These are phyloP conservation scores for Tetrahymena malaccensis DNA, from an alignment of 73 alveolate species.

Conservation along the genomic window DNA sequence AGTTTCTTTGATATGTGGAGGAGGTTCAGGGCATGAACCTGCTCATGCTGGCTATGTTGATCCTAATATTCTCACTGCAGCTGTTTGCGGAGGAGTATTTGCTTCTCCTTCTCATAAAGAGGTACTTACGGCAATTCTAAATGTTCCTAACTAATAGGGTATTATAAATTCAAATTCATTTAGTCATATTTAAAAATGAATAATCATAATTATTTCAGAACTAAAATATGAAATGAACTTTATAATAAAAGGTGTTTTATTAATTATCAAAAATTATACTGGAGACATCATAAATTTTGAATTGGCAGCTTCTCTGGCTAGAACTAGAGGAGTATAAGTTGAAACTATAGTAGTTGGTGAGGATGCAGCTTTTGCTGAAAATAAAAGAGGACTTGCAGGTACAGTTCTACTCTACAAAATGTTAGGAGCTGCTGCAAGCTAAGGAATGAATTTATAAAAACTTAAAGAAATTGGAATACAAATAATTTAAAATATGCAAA, in stretches of 20 bases:
- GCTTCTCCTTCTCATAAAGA: constrained; percentile 54
- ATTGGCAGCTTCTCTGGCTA: constrained; percentile 39
- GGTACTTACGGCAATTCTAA: constrained; percentile 35
- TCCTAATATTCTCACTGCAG: constrained; percentile 44
- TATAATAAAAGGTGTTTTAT: constrained; percentile 20
- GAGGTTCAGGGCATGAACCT: constrained; percentile 60
- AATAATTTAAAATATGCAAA: constrained; percentile 36
- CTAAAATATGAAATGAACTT: background rate
- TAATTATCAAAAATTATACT: constrained; percentile 40
- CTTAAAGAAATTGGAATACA: constrained; percentile 36
- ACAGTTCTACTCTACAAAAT: constrained; percentile 56
- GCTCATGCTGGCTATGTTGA: constrained; percentile 54
- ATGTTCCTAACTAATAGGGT: background rate
- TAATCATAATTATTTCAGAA: too few relatives aligned
- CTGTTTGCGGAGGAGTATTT: constrained; percentile 54
- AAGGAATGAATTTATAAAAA: constrained; percentile 39
- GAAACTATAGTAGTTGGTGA: constrained; percentile 53
- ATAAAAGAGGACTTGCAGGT: constrained; percentile 58
- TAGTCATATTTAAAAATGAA: background rate
- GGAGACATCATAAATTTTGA: constrained; percentile 50
- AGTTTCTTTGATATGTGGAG: constrained; percentile 50
- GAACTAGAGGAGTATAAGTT: constrained; percentile 25
- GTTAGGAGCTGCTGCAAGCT: constrained; percentile 34
- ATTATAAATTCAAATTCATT: background rate
- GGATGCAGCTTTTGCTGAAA: constrained; percentile 40